These are phyloP conservation scores for Lachnellula arida DNA, from an alignment of 2,329 filamentous ascomycete species.

Conservation along the genomic window DNA sequence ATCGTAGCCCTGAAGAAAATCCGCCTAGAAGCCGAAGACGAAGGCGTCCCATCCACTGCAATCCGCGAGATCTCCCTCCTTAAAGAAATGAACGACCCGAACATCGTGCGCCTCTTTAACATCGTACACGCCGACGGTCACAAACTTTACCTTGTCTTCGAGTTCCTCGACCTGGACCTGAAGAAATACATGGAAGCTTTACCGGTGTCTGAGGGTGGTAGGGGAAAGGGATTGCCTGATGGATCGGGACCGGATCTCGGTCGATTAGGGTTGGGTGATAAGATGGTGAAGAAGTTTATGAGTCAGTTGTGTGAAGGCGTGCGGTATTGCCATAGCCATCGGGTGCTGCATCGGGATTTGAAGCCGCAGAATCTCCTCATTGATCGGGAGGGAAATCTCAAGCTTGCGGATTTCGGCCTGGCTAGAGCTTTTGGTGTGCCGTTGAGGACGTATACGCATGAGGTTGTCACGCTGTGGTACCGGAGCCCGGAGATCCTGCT, in stretches of 20 bases:
- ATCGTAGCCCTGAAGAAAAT: constrained; percentile 96
- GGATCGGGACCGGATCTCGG: constrained; percentile 61
- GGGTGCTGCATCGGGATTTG: constrained; percentile 80
- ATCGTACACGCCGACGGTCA: constrained; percentile 93
- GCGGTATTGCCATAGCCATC: constrained; percentile 83
- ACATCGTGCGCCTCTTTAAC: constrained; percentile 83
- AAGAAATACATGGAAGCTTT: constrained; percentile 97
- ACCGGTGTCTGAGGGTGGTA: constrained; percentile 76
- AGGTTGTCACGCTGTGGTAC: constrained; percentile 94
- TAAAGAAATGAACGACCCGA: constrained; percentile 90
- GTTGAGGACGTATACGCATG: constrained; percentile 86
- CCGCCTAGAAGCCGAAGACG: constrained; percentile 89
- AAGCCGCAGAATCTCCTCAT: constrained; percentile 91
- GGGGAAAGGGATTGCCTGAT: constrained; percentile 79
- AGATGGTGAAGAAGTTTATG: constrained; percentile 92
- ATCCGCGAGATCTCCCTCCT: constrained; percentile 92
- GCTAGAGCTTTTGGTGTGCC: constrained; percentile 89
- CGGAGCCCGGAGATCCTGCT: constrained; percentile 85
- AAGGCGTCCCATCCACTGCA: constrained; percentile 86
- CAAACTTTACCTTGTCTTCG: constrained; percentile 90
- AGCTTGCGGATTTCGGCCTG: constrained; percentile 85
- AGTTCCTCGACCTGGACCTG: constrained; percentile 85
- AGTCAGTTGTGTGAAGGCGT: constrained; percentile 79
- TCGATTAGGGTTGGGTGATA: constrained; percentile 67
- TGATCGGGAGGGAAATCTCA: constrained; percentile 80